These are phyloP conservation scores for Heracleum sosnowskyi DNA, from an alignment of 129 eudicot genomes.

Conservation along the genomic window DNA sequence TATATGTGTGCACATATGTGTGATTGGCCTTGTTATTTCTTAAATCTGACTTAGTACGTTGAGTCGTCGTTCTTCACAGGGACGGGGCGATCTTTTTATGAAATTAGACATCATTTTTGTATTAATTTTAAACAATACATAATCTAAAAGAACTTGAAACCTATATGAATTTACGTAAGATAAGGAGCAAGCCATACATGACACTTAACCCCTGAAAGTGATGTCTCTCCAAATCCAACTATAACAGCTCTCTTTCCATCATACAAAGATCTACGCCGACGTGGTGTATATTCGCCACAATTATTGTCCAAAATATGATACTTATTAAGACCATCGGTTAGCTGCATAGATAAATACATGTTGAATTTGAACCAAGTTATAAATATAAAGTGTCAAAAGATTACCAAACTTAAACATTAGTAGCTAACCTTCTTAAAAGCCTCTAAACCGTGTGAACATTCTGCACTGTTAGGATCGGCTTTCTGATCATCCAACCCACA, in stretches of 20 bases:
- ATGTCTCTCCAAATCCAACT: not conserved
- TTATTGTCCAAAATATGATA: slow-evolving; percentile 24
- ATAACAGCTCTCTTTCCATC: not conserved
- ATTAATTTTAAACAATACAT: too few species aligned
- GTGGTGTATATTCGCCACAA: slow-evolving; percentile 12
- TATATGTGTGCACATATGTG: too few species aligned
- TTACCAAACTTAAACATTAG: not conserved
- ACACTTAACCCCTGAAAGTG: slow-evolving; percentile 11
- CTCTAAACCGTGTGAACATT: slow-evolving; percentile 21
- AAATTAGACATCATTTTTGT: too few species aligned
- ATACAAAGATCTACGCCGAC: not conserved
- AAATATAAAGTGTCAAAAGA: not conserved
- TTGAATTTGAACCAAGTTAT: not conserved
- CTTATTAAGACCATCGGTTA: slow-evolving; percentile 16
- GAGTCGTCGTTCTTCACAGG: not conserved
- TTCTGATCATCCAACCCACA: slow-evolving; percentile 26
- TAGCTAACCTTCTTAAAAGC: slow-evolving; percentile 28
- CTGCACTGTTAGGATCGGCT: slow-evolving; percentile 16
- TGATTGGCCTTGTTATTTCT: too few species aligned
- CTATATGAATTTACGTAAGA: too few species aligned
- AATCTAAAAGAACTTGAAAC: too few species aligned
- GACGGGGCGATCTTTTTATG: too few species aligned
- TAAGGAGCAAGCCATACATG: slow-evolving; percentile 29
- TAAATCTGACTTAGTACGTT: too few species aligned
- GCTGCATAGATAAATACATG: slow-evolving; percentile 17